Evolutionary conservation across 2,329 filamentous ascomycete genomes (phyloP).

Genomic region (Chaetomiaceae sp.): DNA sequence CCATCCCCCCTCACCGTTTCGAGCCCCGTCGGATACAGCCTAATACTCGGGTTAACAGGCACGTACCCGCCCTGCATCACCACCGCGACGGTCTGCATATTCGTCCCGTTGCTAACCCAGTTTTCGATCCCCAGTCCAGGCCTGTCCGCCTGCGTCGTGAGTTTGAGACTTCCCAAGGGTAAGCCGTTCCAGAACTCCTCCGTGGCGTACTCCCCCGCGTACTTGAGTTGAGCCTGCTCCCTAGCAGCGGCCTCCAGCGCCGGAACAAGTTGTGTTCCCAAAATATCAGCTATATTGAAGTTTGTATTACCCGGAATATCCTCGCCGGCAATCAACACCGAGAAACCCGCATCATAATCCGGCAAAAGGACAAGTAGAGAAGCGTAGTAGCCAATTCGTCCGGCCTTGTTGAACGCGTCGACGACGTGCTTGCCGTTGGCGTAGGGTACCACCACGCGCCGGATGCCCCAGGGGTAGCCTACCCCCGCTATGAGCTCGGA

Average conservation of each 20-base stretch:
- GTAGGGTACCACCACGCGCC: slow-evolving; percentile 29
- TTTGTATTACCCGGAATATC: slow-evolving; percentile 22
- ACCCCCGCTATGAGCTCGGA: slow-evolving; percentile 36
- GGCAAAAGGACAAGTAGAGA: slow-evolving; percentile 24
- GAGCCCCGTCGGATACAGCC: slow-evolving; percentile 24
- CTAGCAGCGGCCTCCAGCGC: slow-evolving; percentile 24
- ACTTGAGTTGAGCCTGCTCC: slow-evolving; percentile 19
- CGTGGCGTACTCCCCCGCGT: slow-evolving; percentile 19
- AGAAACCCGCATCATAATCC: slow-evolving; percentile 27
- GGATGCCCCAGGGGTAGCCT: slow-evolving; percentile 43
- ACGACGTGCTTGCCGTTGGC: slow-evolving; percentile 28
- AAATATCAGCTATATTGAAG: slow-evolving; percentile 22
- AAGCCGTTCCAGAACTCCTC: no score
- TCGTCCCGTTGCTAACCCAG: slow-evolving; percentile 23
- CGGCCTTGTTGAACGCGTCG: slow-evolving; percentile 29
- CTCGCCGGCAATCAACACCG: slow-evolving; percentile 27
- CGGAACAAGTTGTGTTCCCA: slow-evolving; percentile 22
- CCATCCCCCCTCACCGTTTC: slow-evolving; percentile 19
- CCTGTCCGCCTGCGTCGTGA: slow-evolving; percentile 21
- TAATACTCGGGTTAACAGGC: slow-evolving; percentile 15
- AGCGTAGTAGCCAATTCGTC: slow-evolving; percentile 27
- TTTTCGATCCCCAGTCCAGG: slow-evolving; percentile 22
- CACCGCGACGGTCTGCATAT: slow-evolving; percentile 20
- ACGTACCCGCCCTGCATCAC: slow-evolving; percentile 21
- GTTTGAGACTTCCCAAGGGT: no score